A percentile compares a stretch with the other conserved stretches of the same genome.
These are phyloP conservation scores for Pestalotiopsis fici DNA, from an alignment of 2,329 filamentous ascomycete species.

Conservation along the genomic window DNA sequence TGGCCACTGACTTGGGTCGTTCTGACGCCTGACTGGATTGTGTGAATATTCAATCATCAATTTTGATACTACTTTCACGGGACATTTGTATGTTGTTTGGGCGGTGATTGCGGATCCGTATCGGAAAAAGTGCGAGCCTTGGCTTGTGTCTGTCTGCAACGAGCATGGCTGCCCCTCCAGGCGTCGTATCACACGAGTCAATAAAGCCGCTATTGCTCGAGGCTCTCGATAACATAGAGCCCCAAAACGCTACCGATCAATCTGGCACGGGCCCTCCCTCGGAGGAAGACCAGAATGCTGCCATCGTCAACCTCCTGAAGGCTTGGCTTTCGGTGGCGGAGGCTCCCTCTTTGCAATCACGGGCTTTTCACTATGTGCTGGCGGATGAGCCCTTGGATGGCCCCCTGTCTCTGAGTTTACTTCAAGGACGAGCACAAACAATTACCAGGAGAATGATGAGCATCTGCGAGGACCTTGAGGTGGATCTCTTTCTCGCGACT, in stretches of 20 bases:
- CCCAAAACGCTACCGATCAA: not conserved
- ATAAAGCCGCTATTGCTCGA: not conserved
- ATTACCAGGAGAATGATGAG: not conserved
- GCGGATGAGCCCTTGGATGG: not conserved
- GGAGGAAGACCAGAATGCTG: not conserved
- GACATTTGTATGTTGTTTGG: too few species aligned
- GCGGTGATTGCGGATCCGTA: too few species aligned
- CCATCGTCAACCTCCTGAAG: not conserved
- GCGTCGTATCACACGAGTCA: not conserved
- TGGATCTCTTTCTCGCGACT: not conserved
- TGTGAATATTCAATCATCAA: too few species aligned
- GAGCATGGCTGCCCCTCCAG: not conserved
- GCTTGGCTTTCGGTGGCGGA: not conserved
- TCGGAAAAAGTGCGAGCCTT: too few species aligned
- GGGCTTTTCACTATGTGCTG: not conserved
- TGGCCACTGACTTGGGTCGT: not conserved
- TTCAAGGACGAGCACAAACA: not conserved
- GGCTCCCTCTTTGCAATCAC: not conserved
- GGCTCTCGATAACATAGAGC: not conserved
- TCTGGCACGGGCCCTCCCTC: not conserved
- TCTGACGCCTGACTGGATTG: too few species aligned
- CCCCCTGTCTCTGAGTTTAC: not conserved
- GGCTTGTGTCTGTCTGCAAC: too few species aligned
- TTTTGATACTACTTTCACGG: too few species aligned
- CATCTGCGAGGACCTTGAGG: not conserved